Percentiles rank a stretch among this genome's conserved stretches.
phyloP scores from a whole-genome alignment of 768 basidiomycete genomes.

The Lentinula lateritia region DNA sequence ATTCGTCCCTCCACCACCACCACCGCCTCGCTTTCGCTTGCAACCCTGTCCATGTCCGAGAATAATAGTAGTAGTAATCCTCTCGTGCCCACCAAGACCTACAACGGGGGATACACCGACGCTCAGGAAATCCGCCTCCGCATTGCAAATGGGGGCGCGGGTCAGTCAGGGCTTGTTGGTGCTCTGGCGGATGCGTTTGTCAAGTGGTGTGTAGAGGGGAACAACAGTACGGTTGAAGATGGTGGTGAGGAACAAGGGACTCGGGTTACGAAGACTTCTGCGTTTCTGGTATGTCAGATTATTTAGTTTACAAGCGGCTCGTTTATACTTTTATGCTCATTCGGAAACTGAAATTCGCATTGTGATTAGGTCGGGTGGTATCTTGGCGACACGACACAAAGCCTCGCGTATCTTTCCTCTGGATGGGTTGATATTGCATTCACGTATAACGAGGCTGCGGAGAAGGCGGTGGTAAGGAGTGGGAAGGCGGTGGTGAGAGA shows the following conservation, averaged over 20 bases:
- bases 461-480: constrained; percentile 26
- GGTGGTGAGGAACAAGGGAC: constrained; percentile 7
- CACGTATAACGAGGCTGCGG: constrained; percentile 50
- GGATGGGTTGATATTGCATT: constrained; percentile 44
- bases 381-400: constrained; percentile 51
- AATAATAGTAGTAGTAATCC: background rate
- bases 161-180: constrained; percentile 41
- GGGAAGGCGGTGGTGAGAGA: constrained; percentile 25
- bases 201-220: constrained; percentile 22
- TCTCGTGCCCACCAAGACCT: background rate
- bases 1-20: no score
- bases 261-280: constrained; percentile 1
- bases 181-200: constrained; percentile 46
- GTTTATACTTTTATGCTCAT: background rate
- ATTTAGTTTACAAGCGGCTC: background rate
- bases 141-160: constrained; percentile 1
- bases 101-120: constrained; percentile 2
- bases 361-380: constrained; percentile 46
- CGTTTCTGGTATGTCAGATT: constrained; percentile 26
- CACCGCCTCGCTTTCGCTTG: no score
- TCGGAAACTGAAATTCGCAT: background rate
- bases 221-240: background rate
- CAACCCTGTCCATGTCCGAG: no score
- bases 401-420: constrained; percentile 33
- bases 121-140: background rate